Evolutionary conservation across 2,329 filamentous ascomycete species (phyloP).

Genomic region (Clonostachys sp.): DNA sequence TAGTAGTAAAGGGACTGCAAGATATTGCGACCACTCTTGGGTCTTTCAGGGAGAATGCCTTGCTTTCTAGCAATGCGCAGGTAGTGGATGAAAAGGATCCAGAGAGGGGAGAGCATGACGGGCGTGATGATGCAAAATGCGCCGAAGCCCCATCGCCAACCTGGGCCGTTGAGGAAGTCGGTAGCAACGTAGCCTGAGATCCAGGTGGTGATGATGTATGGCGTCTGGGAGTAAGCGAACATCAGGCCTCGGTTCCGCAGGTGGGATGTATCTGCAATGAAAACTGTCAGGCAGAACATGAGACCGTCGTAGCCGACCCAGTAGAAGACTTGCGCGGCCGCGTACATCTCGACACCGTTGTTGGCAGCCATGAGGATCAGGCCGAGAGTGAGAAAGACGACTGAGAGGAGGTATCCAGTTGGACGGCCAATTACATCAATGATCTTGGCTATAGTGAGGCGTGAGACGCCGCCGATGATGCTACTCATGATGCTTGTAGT

Average conservation of each 20-base stretch:
- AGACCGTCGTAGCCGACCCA: slow-evolving; percentile 50
- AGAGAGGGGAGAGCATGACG: slow-evolving; percentile 3
- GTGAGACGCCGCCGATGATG: slow-evolving; percentile 16
- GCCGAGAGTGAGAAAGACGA: slow-evolving; percentile 25
- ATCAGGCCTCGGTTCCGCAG: slow-evolving; percentile 19
- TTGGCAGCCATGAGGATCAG: slow-evolving; percentile 51
- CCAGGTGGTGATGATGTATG: slow-evolving; percentile 28
- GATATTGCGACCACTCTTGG: slow-evolving; percentile 29
- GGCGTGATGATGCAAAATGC: slow-evolving; percentile 47
- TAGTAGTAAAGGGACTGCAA: slow-evolving; percentile 6
- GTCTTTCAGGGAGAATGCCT: slow-evolving; percentile 8
- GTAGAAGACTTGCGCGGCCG: slow-evolving; percentile 44
- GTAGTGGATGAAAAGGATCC: slow-evolving; percentile 41
- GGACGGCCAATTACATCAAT: slow-evolving; percentile 28
- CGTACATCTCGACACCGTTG: slow-evolving; percentile 34
- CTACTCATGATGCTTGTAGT: slow-evolving; percentile 37
- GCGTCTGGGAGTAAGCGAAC: slow-evolving; percentile 18
- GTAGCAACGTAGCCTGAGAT: slow-evolving; percentile 14
- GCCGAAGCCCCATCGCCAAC: slow-evolving; percentile 36
- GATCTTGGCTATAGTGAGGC: slow-evolving; percentile 23
- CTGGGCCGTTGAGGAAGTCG: slow-evolving; percentile 10
- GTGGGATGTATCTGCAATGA: slow-evolving; percentile 53
- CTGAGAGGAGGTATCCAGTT: slow-evolving; percentile 35
- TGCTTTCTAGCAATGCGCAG: slow-evolving; percentile 5
- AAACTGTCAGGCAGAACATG: slow-evolving; percentile 53